phyloP scores from a whole-genome alignment of 306 rosid genomes.

The Casuarina equisetifolia region DNA sequence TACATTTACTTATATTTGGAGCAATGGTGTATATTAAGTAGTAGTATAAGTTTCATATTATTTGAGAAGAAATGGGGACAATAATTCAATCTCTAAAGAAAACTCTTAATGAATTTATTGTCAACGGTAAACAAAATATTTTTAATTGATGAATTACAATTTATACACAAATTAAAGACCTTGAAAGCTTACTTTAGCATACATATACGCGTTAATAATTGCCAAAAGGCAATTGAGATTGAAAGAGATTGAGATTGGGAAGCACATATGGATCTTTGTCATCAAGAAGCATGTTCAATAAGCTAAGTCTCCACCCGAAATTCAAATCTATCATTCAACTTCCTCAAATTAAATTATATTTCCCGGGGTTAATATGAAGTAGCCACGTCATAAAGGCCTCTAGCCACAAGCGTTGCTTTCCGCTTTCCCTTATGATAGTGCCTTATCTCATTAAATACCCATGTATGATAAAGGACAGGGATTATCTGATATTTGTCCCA shows the following conservation, averaged over 20 bases:
- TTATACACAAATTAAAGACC: too few relatives aligned
- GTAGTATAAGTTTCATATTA: too few relatives aligned
- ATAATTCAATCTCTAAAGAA: too few relatives aligned
- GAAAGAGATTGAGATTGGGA: background rate
- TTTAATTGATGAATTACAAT: too few relatives aligned
- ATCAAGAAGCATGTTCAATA: background rate
- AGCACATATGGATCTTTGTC: slow-evolving; percentile 5
- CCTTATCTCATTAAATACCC: background rate
- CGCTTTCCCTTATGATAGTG: slow-evolving; percentile 4
- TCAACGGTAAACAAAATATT: too few relatives aligned
- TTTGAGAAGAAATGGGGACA: too few relatives aligned
- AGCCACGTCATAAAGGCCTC: slow-evolving; percentile 5
- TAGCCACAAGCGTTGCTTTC: slow-evolving; percentile 28
- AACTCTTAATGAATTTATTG: too few relatives aligned
- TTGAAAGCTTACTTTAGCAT: background rate
- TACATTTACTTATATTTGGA: too few relatives aligned
- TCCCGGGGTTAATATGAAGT: slow-evolving; percentile 5
- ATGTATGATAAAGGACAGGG: background rate
- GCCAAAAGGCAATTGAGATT: too few relatives aligned
- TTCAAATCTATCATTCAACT: slow-evolving; percentile 9
- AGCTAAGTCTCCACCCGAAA: slow-evolving; percentile 14
- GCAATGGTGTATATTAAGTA: too few relatives aligned
- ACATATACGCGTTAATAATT: background rate
- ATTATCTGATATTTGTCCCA: background rate
- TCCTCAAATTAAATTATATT: background rate